Conservation (phyloP, 306 rosid genomes). For the Castanea mollissima region DNA sequence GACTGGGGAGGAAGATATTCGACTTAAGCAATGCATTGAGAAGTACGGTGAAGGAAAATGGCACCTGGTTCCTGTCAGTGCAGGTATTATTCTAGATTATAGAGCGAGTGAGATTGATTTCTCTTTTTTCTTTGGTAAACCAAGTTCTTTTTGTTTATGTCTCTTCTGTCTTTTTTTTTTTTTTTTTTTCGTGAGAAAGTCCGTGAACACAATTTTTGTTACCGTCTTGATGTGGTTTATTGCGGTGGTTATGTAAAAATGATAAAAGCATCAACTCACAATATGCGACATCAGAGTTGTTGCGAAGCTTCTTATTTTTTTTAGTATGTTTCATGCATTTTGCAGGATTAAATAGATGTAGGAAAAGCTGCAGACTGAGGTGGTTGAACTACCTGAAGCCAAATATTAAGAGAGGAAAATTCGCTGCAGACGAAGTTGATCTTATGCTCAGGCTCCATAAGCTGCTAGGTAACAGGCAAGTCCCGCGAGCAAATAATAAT, state of each 20-base stretch:
- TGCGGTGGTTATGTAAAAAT: too few species aligned
- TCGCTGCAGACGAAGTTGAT: constrained; percentile 41
- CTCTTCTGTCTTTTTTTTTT: too few species aligned
- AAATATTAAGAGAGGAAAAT: constrained; percentile 36
- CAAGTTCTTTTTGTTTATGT: too few species aligned
- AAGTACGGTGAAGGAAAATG: constrained; percentile 12
- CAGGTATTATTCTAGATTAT: neutral
- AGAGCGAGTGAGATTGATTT: too few species aligned
- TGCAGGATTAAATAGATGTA: constrained; percentile 45
- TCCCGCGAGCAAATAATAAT: neutral
- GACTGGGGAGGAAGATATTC: constrained; percentile 8
- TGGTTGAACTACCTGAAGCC: constrained; percentile 58
- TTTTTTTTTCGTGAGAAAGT: too few species aligned
- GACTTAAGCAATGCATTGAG: constrained; percentile 2
- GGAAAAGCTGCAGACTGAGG: constrained; percentile 52
- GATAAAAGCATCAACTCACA: too few species aligned
- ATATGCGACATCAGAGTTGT: too few species aligned
- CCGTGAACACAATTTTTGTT: too few species aligned
- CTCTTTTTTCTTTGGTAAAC: too few species aligned
- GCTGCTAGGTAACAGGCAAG: constrained; percentile 51
- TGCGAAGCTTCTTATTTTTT: too few species aligned
- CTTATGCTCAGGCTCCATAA: constrained; percentile 42
- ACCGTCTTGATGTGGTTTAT: too few species aligned
- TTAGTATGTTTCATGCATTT: neutral
- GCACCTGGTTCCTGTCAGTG: constrained; percentile 10